Evolutionary conservation across 345 rosid genomes (phyloP).

Genomic region (Dovyalis caffra): DNA sequence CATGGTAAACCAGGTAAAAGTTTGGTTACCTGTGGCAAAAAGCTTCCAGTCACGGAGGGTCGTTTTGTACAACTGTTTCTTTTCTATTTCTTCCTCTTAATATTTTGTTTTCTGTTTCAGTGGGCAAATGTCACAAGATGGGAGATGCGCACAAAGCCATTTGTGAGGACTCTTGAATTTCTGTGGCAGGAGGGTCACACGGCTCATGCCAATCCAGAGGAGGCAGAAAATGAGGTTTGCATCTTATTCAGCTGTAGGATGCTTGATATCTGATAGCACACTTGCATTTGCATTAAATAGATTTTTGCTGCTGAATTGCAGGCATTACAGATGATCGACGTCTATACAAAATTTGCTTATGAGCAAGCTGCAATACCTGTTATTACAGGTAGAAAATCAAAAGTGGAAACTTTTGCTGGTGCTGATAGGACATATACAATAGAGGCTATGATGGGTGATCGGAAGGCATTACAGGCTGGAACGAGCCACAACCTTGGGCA

Average conservation of each 20-base stretch:
- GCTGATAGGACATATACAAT: constrained; percentile 84
- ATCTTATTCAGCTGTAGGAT: constrained; percentile 17
- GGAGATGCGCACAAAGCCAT: constrained; percentile 95
- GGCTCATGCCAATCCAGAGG: constrained; percentile 82
- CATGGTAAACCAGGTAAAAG: constrained; percentile 79
- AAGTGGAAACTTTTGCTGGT: constrained; percentile 88
- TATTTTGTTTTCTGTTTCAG: constrained; percentile 26
- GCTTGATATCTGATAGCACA: neutral
- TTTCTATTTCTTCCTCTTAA: neutral
- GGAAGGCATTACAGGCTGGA: constrained; percentile 91
- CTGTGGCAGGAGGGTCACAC: constrained; percentile 99
- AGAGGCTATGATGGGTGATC: constrained; percentile 99
- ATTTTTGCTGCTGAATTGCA: constrained; percentile 43
- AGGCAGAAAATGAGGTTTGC: constrained; percentile 89
- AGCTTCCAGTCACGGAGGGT: neutral
- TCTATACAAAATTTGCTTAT: constrained; percentile 82
- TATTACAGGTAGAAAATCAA: constrained; percentile 85
- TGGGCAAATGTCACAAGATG: constrained; percentile 98
- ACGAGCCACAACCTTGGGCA: constrained; percentile 95
- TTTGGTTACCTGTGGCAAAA: neutral
- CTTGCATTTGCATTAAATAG: constrained; percentile 18
- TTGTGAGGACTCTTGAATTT: constrained; percentile 94
- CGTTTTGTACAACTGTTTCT: neutral
- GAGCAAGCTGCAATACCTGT: constrained; percentile 97
- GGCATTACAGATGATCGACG: constrained; percentile 86